Base-by-base conservation (phyloP, 768 basidiomycete genomes). In the Tricholoma furcatifolium region DNA sequence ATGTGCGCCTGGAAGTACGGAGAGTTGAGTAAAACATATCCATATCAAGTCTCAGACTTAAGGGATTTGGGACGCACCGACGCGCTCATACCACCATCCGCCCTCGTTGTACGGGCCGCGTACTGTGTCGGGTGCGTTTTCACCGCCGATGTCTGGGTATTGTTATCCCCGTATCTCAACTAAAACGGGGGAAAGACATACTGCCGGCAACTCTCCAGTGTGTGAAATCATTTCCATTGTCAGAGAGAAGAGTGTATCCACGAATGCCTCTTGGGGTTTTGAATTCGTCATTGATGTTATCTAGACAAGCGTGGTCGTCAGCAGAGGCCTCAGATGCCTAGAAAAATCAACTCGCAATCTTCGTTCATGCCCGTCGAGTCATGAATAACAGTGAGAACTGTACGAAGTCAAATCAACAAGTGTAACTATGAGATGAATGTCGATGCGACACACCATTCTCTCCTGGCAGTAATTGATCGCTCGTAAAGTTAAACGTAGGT, bases 251-350 rank as follows among this genome's bases (percentile, higher is more conserved):
- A 47, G 68, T 62, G 63, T 86, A 87, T 10, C 85, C 85, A 0
- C 83, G 76, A 40, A 88, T 78, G 5, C 86, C 87, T n/a, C 85
- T 76, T 3, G 84, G 82, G 1, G 80, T 84, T 62, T 83, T 86
- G 58, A 69, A 69, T 44, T 72, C 70, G 45, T 72, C 69, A 46
- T 72, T 50, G 53, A 72, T 67, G 44, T 70, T 60, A 53, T 72
- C 69, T 72, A 20, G 2, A 20, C 20, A 30, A 21, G 15, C 15
- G 12, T 32, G 4, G 18, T 35, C 14, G 44, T 32, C 14, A 44
- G 11, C 14, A 20, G 51, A 8, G n/a, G 34, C 5, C 31, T 24
- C 6, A 12, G 10, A 39, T 27, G 14, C 18, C 4, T 15, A 11
- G 21, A 20, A 21, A 43, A 41, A 8, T 27, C 10, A 12, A 52